Evolutionary conservation across 2,329 filamentous ascomycete species (phyloP).

Genomic region (Aureobasidium sp.): DNA sequence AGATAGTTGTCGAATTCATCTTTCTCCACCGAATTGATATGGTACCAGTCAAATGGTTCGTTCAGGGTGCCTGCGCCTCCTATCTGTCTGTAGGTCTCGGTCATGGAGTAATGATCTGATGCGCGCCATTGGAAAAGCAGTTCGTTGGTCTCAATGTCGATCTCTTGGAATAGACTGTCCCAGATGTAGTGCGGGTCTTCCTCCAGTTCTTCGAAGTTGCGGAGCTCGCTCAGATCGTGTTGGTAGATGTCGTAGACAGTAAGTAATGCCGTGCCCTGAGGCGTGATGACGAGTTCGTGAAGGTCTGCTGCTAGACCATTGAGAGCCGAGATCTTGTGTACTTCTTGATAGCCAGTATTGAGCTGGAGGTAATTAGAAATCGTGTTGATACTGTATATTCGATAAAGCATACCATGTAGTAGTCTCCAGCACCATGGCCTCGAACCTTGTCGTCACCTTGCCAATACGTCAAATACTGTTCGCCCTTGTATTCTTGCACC

Average conservation of each 20-base stretch:
- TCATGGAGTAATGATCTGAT: conserved; percentile 57
- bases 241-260: conserved; percentile 39
- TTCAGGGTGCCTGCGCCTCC: conserved; percentile 38
- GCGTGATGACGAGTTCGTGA: conserved; percentile 50
- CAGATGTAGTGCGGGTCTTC: conserved; percentile 33
- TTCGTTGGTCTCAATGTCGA: conserved; percentile 58
- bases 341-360: conserved; percentile 39
- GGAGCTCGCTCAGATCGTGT: conserved; percentile 29
- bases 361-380: conserved; percentile 27
- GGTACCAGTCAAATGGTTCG: conserved; percentile 59
- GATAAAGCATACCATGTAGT: conserved; percentile 33
- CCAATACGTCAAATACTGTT: conserved; percentile 45
- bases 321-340: conserved; percentile 42
- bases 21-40: conserved; percentile 64
- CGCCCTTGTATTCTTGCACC: conserved; percentile 38
- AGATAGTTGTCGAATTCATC: conserved; percentile 57
- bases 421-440: conserved; percentile 37
- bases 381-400: too few species aligned
- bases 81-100: conserved; percentile 42
- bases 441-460: conserved; percentile 40
- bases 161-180: conserved; percentile 36
- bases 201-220: conserved; percentile 31
- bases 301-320: conserved; percentile 42
- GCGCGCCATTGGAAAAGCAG: conserved; percentile 65
- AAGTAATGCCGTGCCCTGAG: conserved; percentile 45